Evolutionary conservation across 1,139 yeast species (phyloP).

Genomic region (Suhomyces yuchorum): DNA sequence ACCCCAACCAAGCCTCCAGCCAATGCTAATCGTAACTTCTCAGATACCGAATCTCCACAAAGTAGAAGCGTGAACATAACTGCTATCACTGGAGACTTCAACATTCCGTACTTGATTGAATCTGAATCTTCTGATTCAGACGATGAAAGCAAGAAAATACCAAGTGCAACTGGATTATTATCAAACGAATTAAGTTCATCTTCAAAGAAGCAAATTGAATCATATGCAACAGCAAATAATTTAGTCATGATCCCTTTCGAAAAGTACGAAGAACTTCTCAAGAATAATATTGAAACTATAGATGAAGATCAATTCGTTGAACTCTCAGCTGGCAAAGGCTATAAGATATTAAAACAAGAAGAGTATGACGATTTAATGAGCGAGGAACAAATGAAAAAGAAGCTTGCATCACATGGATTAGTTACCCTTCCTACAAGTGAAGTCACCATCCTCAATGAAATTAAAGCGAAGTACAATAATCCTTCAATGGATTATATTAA

Average conservation of each 20-base stretch:
- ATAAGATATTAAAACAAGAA: conserved; percentile 27
- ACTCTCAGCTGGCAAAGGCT: conserved; percentile 30
- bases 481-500: conserved; percentile 25
- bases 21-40: conserved; percentile 15
- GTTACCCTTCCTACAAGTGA: conserved; percentile 35
- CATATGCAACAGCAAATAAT: conserved; percentile 52
- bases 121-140: conserved; percentile 43
- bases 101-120: conserved; percentile 32
- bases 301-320: conserved; percentile 27
- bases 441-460: conserved; percentile 19
- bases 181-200: conserved; percentile 26
- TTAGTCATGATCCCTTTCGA: conserved; percentile 52
- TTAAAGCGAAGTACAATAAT: conserved; percentile 15
- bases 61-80: conserved; percentile 17
- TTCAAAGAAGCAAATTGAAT: conserved; percentile 42
- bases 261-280: conserved; percentile 42
- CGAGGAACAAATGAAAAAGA: conserved; percentile 39
- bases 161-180: conserved; percentile 16
- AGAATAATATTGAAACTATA: conserved; percentile 27
- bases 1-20: conserved; percentile 28
- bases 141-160: conserved; percentile 13
- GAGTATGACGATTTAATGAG: conserved; percentile 33
- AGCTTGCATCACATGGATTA: conserved; percentile 34
- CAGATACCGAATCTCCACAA: conserved; percentile 25
- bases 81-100: conserved; percentile 19